phyloP scores from a whole-genome alignment of 495 filamentous ascomycete genomes.

The Tirmania nivea region DNA sequence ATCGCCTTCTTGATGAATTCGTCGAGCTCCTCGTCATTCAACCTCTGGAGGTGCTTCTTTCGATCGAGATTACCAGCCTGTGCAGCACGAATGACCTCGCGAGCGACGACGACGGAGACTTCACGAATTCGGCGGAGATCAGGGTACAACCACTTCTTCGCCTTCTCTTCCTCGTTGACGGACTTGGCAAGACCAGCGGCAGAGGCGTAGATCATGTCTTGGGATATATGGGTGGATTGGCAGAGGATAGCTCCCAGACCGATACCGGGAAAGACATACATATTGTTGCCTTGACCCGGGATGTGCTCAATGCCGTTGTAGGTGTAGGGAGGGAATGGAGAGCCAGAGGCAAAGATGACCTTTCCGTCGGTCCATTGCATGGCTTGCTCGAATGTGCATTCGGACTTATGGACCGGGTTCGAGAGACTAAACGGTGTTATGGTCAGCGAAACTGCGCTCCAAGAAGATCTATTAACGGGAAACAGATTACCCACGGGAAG shows the following conservation, averaged over 20 bases:
- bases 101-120: slow-evolving; percentile 67
- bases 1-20: slow-evolving; percentile 46
- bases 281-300: slow-evolving; percentile 82
- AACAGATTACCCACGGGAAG: slow-evolving; percentile 30
- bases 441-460: not conserved
- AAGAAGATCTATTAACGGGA: not conserved
- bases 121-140: slow-evolving; percentile 77
- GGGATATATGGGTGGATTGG: slow-evolving; percentile 71
- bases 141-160: slow-evolving; percentile 76
- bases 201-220: slow-evolving; percentile 88
- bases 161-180: slow-evolving; percentile 57
- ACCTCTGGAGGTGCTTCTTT: slow-evolving; percentile 36
- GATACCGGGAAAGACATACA: slow-evolving; percentile 95
- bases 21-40: slow-evolving; percentile 42
- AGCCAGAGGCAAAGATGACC: slow-evolving; percentile 83
- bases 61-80: slow-evolving; percentile 49
- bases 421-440: slow-evolving; percentile 26
- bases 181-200: slow-evolving; percentile 59
- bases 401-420: slow-evolving; percentile 86
- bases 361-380: slow-evolving; percentile 72
- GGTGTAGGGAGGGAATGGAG: slow-evolving; percentile 63
- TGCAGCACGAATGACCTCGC: slow-evolving; percentile 81
- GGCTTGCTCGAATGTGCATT: slow-evolving; percentile 89
- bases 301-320: slow-evolving; percentile 43
- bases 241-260: slow-evolving; percentile 84